Evolutionary conservation across 179 eudicot species (phyloP), one percentile per base, ranked within the genome.

Genomic region (Spergularia azorica): DNA sequence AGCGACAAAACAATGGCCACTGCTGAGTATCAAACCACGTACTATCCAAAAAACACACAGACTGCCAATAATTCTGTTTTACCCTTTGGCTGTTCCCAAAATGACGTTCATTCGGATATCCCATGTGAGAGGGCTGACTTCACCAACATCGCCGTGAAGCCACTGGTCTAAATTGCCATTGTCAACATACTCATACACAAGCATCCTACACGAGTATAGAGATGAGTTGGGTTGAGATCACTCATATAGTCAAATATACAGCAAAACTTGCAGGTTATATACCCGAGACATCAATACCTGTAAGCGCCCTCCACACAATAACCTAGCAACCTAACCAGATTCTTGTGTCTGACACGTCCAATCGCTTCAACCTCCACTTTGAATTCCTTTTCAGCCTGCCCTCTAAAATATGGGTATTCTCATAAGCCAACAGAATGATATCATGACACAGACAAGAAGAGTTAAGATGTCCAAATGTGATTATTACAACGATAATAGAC

Each of bases 11-110:
- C 16, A 62, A n/a, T 36, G 21, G 10, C 80, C 60, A 67, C 54
- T 6, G 43, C 41, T 11, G 50, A 69, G 56, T 57, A 57, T 58
- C 14, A 36, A 43, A 72, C 54, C 46, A 26, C 51, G 16, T 56
- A 55, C 46, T 41, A 32, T n/a, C 65, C 18, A 80, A 52, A 5
- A 43, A 63, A 63, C 61, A 26, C 51, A 55, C 50, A 69, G 52
- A 70, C 17, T 52, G 39, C 67, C 26, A 48, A 21, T 14, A 63
- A 65, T 13, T 32, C 17, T n/a, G 57, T 16, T 70, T 78, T 88
- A 90, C 94, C 94, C 94, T 85, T 90, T 90, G 60, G 92, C 92
- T 2, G 75, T 88, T 83, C 94, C 92, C 83, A 90, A 74, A 76
- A 88, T 83, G 76, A 90, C 80, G 81, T 90, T 85, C 89, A 90